A percentile compares a stretch with the other conserved stretches of the same genome.
These are phyloP conservation scores for Starmerella stigmatis DNA, from an alignment of 805 yeast genomes.

Conservation along the genomic window DNA sequence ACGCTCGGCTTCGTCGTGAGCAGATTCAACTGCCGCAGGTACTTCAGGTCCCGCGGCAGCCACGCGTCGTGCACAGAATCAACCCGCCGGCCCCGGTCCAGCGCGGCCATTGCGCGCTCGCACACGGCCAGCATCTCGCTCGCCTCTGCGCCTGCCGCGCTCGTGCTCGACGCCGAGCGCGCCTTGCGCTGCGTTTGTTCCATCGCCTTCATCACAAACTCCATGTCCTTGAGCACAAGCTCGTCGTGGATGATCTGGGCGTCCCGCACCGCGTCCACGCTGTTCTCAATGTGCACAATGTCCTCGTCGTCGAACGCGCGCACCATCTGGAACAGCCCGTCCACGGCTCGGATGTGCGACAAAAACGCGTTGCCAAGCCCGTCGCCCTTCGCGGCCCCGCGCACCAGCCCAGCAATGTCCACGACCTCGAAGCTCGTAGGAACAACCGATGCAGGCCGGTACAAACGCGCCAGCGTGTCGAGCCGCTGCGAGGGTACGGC, in stretches of 20 bases:
- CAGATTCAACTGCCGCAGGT: slow-evolving; percentile 44
- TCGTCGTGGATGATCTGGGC: slow-evolving; percentile 55
- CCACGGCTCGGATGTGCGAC: slow-evolving; percentile 58
- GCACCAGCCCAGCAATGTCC: slow-evolving; percentile 62
- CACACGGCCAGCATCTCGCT: slow-evolving; percentile 34
- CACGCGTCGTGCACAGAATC: slow-evolving; percentile 34
- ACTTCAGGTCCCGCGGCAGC: slow-evolving; percentile 51
- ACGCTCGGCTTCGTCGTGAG: slow-evolving; percentile 86
- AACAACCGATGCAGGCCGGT: slow-evolving; percentile 40
- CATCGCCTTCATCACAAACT: slow-evolving; percentile 47
- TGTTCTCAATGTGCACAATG: slow-evolving; percentile 55
- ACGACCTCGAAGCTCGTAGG: slow-evolving; percentile 49
- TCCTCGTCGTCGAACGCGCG: slow-evolving; percentile 55
- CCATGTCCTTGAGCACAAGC: slow-evolving; percentile 55
- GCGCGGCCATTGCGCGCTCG: slow-evolving; percentile 34
- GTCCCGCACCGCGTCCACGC: slow-evolving; percentile 55
- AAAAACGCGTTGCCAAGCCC: slow-evolving; percentile 68
- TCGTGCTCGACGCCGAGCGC: slow-evolving; percentile 22
- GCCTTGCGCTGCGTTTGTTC: slow-evolving; percentile 39
- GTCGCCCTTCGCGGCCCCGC: slow-evolving; percentile 54
- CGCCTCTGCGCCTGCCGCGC: slow-evolving; percentile 34
- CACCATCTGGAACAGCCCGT: slow-evolving; percentile 60
- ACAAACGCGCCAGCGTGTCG: slow-evolving; percentile 39
- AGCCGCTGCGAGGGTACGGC: slow-evolving; percentile 44
- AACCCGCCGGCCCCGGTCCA: slow-evolving; percentile 56